Base-by-base conservation (phyloP, 768 basidiomycete genomes). In the Termitomyces sp. region DNA sequence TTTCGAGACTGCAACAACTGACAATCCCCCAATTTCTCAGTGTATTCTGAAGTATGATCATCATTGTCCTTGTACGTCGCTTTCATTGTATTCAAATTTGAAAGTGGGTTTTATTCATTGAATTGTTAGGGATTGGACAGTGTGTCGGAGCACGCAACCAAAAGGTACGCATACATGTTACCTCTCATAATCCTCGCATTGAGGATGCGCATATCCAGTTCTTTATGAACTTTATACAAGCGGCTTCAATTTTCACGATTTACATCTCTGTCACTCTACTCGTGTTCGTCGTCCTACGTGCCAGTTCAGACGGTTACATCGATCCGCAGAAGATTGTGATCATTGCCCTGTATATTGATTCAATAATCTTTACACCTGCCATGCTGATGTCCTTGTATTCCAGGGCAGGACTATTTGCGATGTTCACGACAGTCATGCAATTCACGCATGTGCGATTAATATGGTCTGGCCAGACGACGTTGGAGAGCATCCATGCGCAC, bases 71-170 rank as follows among this genome's bases (percentile, higher is more conserved):
- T 94, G 91, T 91, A 71, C 65, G 87, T 77, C 4, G 16, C 20
- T 11, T n/a, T 15, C n/a, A n/a, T 7, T 40, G 24, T 18, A 28
- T n/a, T 44, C n/a, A 20, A 6, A 40, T 24, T 8, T 0, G 13
- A 24, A 11, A 54, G 9, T 32, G 16, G 9, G 39, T 7, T 6
- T 8, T 32, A n/a, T n/a, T 33, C 22, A 33, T 42, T 15, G 40
- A 42, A 18, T 20, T n/a, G 1, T 24, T 36, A 86, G 91, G 94
- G 95, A 88, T 98, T 56, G 95, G 95, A 12, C 92, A 94, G 68
- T 98, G 95, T 65, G 92, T 97, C 20, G 95, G 95, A 12, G 95
- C 94, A 55, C 84, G 85, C 42, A 98, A 98, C 70, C 91, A 96
- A 66, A 94, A 94, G 75, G 92, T 90, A 60, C 20, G 59, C 18